A percentile compares a stretch with the other conserved stretches of the same genome.
phyloP scores from a whole-genome alignment of 345 rosid species.

The Gossypium turneri region DNA sequence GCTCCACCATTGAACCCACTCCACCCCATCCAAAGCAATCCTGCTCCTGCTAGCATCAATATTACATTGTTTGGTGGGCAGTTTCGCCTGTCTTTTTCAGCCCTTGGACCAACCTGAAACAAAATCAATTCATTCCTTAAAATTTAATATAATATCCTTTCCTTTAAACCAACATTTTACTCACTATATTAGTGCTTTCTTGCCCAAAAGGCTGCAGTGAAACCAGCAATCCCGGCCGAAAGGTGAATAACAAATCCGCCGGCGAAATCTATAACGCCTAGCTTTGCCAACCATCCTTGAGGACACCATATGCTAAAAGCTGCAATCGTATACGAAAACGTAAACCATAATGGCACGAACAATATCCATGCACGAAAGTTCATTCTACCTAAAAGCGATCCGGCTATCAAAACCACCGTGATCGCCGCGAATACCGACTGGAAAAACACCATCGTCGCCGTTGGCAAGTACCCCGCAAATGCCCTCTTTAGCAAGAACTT shows the following conservation, averaged over 20 bases:
- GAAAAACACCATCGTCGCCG: constrained; percentile 47
- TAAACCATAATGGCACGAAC: constrained; percentile 51
- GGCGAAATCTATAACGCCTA: constrained; percentile 46
- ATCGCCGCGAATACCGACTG: constrained; percentile 40
- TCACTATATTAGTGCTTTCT: neutral
- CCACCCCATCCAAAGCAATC: constrained; percentile 65
- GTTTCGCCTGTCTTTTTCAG: constrained; percentile 36
- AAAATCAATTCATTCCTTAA: neutral
- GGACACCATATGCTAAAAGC: constrained; percentile 51
- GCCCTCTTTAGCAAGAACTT: constrained; percentile 33
- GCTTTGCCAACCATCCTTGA: constrained; percentile 42
- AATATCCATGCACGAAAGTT: constrained; percentile 46
- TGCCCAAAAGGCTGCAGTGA: constrained; percentile 56
- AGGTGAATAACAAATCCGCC: constrained; percentile 57
- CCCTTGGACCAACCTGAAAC: constrained; percentile 46
- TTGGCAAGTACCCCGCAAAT: constrained; percentile 33
- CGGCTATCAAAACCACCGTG: constrained; percentile 43
- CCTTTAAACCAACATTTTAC: neutral
- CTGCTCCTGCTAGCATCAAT: constrained; percentile 51
- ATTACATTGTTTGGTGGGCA: constrained; percentile 46
- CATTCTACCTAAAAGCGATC: constrained; percentile 49
- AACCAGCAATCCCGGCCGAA: constrained; percentile 46
- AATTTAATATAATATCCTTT: neutral
- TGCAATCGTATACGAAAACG: constrained; percentile 32
- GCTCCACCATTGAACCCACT: constrained; percentile 58